Base-by-base conservation (phyloP, 2,329 filamentous ascomycete genomes). In the Epicoccum sorghinum region DNA sequence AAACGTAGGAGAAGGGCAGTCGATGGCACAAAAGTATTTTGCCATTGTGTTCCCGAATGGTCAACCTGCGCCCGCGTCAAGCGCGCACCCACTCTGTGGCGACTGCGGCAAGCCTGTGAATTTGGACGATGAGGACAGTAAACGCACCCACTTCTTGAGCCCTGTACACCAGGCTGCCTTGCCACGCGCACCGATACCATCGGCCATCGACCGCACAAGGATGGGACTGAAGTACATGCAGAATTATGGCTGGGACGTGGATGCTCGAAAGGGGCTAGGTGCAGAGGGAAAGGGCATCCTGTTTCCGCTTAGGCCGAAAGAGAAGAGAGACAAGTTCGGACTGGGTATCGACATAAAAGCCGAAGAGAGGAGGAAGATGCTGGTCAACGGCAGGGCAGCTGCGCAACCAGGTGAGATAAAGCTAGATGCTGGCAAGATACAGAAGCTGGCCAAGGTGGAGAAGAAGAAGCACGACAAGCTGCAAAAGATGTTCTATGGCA, bases 311-410 rank as follows among this genome's bases (percentile, higher is more conserved):
- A 91, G 91, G 69, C 78, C 84, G 1, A 83, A 81, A 54, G 78
- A 83, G 49, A 96, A 96, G 75, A 83, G 87, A 38, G 86, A 93
- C 68, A 91, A 83, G 3, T 77, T 89, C 7, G 93, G 93, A 0
- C 74, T 96, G 24, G 91, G 92, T 0, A 79, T 81, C 37, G 71
- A 78, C 4, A 61, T 77, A 29, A 73, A 75, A 36, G 73, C 72
- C 52, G 60, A 73, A 68, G 57, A 68, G 72, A 58, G 76, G 73
- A 75, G 73, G 56, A 77, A 75, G 23, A 32, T 45, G 2, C 18
- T 51, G 7, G 9, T 25, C 2, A 47, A 18, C 7, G 66, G 66
- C 14, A 58, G 52, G 75, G 38, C 77, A 79, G 65, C 58, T 24
- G 47, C 52, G 25, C 53, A 62, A 2, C 54, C 57, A 82, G 65